Conservation (phyloP, 169 alveolate genomes). For the Plasmodium adleri region DNA sequence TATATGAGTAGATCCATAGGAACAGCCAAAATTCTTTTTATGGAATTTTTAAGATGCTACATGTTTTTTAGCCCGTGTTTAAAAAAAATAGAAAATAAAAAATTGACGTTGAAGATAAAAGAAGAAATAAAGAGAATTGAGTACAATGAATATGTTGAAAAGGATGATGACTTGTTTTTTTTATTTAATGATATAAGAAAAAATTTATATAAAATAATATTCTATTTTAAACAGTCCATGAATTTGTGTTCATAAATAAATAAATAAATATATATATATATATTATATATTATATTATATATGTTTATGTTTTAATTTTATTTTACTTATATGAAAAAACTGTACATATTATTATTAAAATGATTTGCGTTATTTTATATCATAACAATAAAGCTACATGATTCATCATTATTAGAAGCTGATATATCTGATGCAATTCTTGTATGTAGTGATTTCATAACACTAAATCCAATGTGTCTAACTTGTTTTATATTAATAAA, state of each 20-base stretch:
- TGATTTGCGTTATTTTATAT: not conserved
- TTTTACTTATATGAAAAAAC: too few relatives aligned
- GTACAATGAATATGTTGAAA: not conserved
- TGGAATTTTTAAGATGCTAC: slow-evolving; percentile 61
- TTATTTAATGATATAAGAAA: slow-evolving; percentile 49
- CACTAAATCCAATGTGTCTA: slow-evolving; percentile 57
- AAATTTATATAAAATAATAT: slow-evolving; percentile 42
- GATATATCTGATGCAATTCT: slow-evolving; percentile 56
- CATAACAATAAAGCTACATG: slow-evolving; percentile 53
- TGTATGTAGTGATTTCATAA: slow-evolving; percentile 57
- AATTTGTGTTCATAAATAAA: too few relatives aligned
- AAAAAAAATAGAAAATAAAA: slow-evolving; percentile 27
- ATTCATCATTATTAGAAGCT: slow-evolving; percentile 56
- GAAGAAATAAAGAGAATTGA: slow-evolving; percentile 12
- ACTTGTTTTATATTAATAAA: slow-evolving; percentile 71
- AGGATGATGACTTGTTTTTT: slow-evolving; percentile 12
- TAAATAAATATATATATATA: too few relatives aligned
- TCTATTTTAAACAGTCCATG: slow-evolving; percentile 39
- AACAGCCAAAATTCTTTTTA: slow-evolving; percentile 10
- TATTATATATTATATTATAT: too few relatives aligned
- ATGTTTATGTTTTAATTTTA: too few relatives aligned
- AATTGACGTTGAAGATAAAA: slow-evolving; percentile 27
- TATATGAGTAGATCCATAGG: not conserved
- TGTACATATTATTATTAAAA: too few relatives aligned
- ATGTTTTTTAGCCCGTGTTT: slow-evolving; percentile 28